Base-by-base conservation (phyloP, 345 rosid species). In the Litchi chinensis region DNA sequence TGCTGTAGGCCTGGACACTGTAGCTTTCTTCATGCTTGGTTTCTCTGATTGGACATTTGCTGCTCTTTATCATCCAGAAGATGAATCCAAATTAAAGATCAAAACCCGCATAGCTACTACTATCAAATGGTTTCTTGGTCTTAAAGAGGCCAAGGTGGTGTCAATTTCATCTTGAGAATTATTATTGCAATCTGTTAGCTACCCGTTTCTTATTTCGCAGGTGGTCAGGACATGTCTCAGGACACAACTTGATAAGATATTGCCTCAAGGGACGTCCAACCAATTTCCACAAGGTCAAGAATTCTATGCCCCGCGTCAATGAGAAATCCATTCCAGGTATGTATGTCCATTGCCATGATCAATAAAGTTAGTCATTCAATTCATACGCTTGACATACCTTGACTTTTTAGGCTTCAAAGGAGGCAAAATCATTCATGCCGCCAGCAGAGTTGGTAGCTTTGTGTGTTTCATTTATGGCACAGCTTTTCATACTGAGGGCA, bases 201-300 rank as follows among this genome's bases (percentile, higher is more conserved):
- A 85, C 87, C 2, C 66, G 59, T 0, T 22, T 86, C 28, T 6
- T 79, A 0, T 74, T 71, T 60, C 86, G 89, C 8, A 80, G 92
- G 69, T 93, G 95, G 93, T 87, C 88, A 10, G 89, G 84, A 60
- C 81, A 80, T 10, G 76, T 91, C 43, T 74, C 83, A 0, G 82
- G 83, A 11, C 77, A 82, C 80, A 89, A 88, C 82, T 56, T 93
- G 87, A 66, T 91, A 3, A 82, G 88, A 13, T 89, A 78, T 65
- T 88, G 91, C 78, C 79, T 88, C 16, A 28, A 75, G 56, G 75
- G 83, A 13, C 76, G 66, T 15, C 88, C 87, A 0, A 4, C 52
- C 16, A 44, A 43, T 63, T 79, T 91, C 76, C 76, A 78, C 68
- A 78, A 79, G 19, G 54, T 22, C 60, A 83, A 71, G 39, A 81